Percentiles rank a stretch among this genome's conserved stretches.
Evolutionary conservation across 2,329 filamentous ascomycete genomes (phyloP).

Genomic region (Penicillium palitans): DNA sequence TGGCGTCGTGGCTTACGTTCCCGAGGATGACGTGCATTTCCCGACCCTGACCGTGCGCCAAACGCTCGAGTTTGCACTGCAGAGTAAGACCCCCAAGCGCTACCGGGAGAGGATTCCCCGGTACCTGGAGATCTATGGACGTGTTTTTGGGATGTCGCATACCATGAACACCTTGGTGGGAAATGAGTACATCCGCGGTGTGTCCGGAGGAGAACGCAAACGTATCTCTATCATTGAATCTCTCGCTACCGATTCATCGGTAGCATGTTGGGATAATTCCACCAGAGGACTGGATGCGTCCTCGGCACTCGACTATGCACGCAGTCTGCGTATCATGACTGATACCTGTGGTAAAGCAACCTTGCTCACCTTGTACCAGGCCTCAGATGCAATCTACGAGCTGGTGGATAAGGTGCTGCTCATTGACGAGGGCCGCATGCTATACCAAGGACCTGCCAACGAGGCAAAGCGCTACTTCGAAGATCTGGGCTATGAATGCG

Average conservation of each 20-base stretch:
- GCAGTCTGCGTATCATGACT: conserved; percentile 66
- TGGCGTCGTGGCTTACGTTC: conserved; percentile 71
- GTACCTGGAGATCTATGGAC: conserved; percentile 66
- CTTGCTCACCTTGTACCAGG: conserved; percentile 67
- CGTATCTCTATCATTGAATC: conserved; percentile 73
- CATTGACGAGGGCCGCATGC: conserved; percentile 66
- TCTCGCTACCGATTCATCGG: conserved; percentile 66
- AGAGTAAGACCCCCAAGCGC: conserved; percentile 67
- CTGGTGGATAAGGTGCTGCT: conserved; percentile 74
- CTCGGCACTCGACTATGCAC: conserved; percentile 71
- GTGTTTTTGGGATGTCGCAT: conserved; percentile 72
- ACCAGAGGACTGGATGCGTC: conserved; percentile 72
- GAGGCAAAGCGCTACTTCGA: conserved; percentile 64
- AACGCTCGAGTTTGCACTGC: conserved; percentile 68
- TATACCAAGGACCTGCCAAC: conserved; percentile 59
- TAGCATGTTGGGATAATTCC: conserved; percentile 73
- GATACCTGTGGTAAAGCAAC: conserved; percentile 68
- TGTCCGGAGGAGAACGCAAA: conserved; percentile 74
- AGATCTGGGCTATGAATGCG: conserved; percentile 59
- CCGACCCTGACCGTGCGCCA: conserved; percentile 70
- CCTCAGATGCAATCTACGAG: conserved; percentile 64
- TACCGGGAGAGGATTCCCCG: conserved; percentile 61
- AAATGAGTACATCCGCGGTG: conserved; percentile 53
- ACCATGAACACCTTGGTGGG: conserved; percentile 70
- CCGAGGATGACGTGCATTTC: conserved; percentile 71